Evolutionary conservation across 2,329 filamentous ascomycete species (phyloP).

Genomic region (Lachnellula arida): DNA sequence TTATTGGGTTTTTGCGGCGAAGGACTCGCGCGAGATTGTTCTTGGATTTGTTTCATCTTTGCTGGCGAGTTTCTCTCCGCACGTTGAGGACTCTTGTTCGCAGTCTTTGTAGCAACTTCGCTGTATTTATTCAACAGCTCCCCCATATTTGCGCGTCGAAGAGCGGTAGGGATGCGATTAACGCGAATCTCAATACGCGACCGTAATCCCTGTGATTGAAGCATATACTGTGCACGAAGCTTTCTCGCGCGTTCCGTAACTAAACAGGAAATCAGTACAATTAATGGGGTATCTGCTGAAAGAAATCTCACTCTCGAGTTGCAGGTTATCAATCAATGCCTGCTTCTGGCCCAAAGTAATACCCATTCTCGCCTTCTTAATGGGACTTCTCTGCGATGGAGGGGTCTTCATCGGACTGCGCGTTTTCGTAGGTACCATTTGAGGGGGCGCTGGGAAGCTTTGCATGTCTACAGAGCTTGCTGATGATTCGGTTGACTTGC

Average conservation of each 20-base stretch:
- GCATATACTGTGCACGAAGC: constrained; percentile 80
- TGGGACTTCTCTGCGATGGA: constrained; percentile 50
- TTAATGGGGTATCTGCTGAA: background rate
- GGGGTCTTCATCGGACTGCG: constrained; percentile 31
- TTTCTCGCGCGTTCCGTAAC: constrained; percentile 85
- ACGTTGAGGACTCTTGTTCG: constrained; percentile 11
- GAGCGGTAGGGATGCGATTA: constrained; percentile 78
- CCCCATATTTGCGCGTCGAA: constrained; percentile 77
- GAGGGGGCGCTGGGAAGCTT: constrained; percentile 26
- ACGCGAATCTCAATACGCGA: constrained; percentile 88
- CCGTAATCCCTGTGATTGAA: constrained; percentile 80
- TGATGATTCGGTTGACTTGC: constrained; percentile 38
- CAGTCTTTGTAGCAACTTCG: constrained; percentile 11
- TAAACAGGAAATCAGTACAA: constrained; percentile 42
- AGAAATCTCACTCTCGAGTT: constrained; percentile 68
- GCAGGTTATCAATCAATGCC: constrained; percentile 80
- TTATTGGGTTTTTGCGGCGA: constrained; percentile 38
- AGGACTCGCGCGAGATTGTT: constrained; percentile 22
- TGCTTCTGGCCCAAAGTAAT: constrained; percentile 74
- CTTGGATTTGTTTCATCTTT: constrained; percentile 23
- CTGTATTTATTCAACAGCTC: constrained; percentile 52
- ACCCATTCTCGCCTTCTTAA: constrained; percentile 55
- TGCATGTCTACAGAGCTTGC: constrained; percentile 23
- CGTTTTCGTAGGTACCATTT: constrained; percentile 34
- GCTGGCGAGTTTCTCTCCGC: constrained; percentile 17